These are phyloP conservation scores for Colletotrichum eremochloae DNA, from an alignment of 2,329 filamentous ascomycete genomes.

Conservation along the genomic window DNA sequence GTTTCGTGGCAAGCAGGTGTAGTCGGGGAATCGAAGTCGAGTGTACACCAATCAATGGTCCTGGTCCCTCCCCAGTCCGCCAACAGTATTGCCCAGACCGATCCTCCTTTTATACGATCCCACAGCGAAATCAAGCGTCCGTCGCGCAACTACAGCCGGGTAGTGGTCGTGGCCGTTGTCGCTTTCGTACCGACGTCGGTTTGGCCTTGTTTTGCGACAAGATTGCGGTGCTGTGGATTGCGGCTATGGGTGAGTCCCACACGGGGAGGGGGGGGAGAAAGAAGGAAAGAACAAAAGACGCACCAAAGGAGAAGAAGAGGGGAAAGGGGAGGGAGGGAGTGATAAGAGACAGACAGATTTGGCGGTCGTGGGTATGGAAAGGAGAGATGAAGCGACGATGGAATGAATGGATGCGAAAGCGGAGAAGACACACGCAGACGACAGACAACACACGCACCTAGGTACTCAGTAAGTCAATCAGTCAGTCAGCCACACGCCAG, in stretches of 20 bases:
- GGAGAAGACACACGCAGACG: neutral
- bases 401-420: conserved; percentile 8
- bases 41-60: neutral
- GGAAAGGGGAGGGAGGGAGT: neutral
- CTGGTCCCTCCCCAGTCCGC: neutral
- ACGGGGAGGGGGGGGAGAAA: neutral
- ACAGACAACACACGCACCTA: too few species aligned
- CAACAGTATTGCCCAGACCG: conserved; percentile 25
- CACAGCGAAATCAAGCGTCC: conserved; percentile 19
- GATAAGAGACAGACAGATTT: neutral
- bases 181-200: neutral
- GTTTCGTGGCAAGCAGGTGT: neutral
- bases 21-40: conserved; percentile 3
- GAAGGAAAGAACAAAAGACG: conserved; percentile 12
- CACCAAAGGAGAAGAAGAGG: conserved; percentile 8
- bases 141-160: conserved; percentile 17
- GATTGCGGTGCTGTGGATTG: neutral
- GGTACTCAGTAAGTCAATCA: neutral
- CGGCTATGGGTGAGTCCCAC: neutral
- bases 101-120: conserved; percentile 39
- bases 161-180: conserved; percentile 1
- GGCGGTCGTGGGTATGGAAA: neutral
- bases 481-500: neutral
- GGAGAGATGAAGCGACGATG: conserved; percentile 2
- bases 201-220: conserved; percentile 1